Conservation (phyloP, 352 stramenopile species). For the Hyaloperonospora brassicae region DNA sequence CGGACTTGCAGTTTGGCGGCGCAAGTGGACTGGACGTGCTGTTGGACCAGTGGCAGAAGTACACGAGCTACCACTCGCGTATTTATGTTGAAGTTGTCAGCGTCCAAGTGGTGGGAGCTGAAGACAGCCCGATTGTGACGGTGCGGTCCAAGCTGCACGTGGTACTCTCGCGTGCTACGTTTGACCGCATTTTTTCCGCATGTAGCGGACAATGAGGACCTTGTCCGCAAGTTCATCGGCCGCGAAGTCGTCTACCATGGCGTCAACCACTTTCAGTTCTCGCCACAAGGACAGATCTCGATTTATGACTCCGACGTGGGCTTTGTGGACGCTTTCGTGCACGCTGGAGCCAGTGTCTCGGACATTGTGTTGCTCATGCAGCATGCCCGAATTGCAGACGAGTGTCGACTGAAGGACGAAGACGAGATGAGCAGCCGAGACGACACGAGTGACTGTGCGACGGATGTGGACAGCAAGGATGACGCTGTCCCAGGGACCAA, state of each 20-base stretch:
- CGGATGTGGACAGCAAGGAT: slow-evolving; percentile 4
- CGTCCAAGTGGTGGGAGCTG: slow-evolving; percentile 33
- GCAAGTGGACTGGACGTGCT: slow-evolving; percentile 19
- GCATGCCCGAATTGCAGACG: slow-evolving; percentile 38
- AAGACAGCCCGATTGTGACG: slow-evolving; percentile 39
- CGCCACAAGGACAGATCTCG: slow-evolving; percentile 30
- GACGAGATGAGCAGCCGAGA: slow-evolving; percentile 6
- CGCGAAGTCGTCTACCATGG: slow-evolving; percentile 39
- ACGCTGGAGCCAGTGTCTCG: slow-evolving; percentile 29
- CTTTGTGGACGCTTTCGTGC: slow-evolving; percentile 41
- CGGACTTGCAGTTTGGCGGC: slow-evolving; percentile 28
- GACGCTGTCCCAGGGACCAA: background rate
- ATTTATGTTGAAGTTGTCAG: slow-evolving; percentile 27
- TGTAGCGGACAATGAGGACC: slow-evolving; percentile 37
- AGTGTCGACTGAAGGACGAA: slow-evolving; percentile 31
- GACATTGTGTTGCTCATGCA: slow-evolving; percentile 48
- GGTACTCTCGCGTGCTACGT: slow-evolving; percentile 40
- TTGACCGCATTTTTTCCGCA: slow-evolving; percentile 57
- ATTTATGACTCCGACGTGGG: slow-evolving; percentile 54
- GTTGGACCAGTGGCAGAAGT: slow-evolving; percentile 40
- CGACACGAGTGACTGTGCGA: slow-evolving; percentile 5
- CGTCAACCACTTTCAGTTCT: slow-evolving; percentile 52
- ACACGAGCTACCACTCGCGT: slow-evolving; percentile 32
- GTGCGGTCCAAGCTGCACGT: slow-evolving; percentile 39
- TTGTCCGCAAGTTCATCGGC: slow-evolving; percentile 33